These are phyloP conservation scores for Monilinia fructigena DNA, from an alignment of 2,329 filamentous ascomycete species.

Conservation along the genomic window DNA sequence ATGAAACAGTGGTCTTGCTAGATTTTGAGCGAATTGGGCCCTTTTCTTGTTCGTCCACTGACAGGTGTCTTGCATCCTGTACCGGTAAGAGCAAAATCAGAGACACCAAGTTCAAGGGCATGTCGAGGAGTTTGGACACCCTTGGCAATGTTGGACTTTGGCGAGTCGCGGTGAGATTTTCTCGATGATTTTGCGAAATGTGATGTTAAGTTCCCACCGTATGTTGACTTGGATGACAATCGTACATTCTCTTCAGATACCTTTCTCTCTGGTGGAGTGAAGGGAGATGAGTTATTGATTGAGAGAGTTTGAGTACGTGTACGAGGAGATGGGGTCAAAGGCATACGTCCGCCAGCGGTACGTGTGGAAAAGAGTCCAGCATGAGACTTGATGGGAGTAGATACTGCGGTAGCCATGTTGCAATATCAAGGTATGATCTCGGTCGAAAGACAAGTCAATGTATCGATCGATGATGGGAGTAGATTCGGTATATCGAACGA, in stretches of 20 bases:
- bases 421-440: constrained; percentile 45
- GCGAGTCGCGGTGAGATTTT: constrained; percentile 74
- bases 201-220: constrained; percentile 74
- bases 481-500: constrained; percentile 44
- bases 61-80: constrained; percentile 70
- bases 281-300: constrained; percentile 67
- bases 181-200: constrained; percentile 72
- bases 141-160: constrained; percentile 93
- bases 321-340: constrained; percentile 86
- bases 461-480: constrained; percentile 44
- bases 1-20: constrained; percentile 75
- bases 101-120: constrained; percentile 82
- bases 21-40: constrained; percentile 52
- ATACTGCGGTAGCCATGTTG: constrained; percentile 81
- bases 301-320: constrained; percentile 54
- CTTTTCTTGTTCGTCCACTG: constrained; percentile 58
- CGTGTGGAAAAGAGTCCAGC: constrained; percentile 87
- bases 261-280: constrained; percentile 64
- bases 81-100: constrained; percentile 86
- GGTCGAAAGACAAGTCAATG: constrained; percentile 51
- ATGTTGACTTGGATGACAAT: constrained; percentile 66
- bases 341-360: constrained; percentile 91
- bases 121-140: constrained; percentile 74
- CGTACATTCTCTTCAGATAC: constrained; percentile 53
- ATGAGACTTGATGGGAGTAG: constrained; percentile 93